Conservation (phyloP, 306 rosid species). For the Trifolium dubium region DNA sequence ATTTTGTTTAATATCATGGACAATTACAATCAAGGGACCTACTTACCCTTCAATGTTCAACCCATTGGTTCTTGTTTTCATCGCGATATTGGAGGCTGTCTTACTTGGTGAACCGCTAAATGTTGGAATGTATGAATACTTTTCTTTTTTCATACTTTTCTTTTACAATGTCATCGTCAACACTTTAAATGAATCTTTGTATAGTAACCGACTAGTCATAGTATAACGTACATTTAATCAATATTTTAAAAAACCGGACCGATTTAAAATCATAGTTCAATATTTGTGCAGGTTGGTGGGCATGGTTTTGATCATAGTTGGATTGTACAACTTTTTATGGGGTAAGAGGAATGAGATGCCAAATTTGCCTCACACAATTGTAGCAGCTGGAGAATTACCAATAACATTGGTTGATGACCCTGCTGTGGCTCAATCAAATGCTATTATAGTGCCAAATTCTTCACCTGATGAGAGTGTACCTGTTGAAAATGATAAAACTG, state of each 20-base stretch:
- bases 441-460: constrained; percentile 42
- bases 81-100: constrained; percentile 60
- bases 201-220: no score
- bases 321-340: constrained; percentile 68
- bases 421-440: constrained; percentile 25
- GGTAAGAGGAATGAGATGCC: constrained; percentile 54
- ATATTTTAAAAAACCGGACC: no score
- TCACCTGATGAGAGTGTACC: constrained; percentile 13
- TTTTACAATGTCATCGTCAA: no score
- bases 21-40: constrained; percentile 60
- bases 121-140: constrained; percentile 60
- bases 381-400: constrained; percentile 27
- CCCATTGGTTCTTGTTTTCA: constrained; percentile 65
- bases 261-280: no score
- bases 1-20: constrained; percentile 66
- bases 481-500: constrained; percentile 3
- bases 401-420: constrained; percentile 24
- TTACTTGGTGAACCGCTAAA: constrained; percentile 56
- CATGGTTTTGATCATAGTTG: constrained; percentile 56
- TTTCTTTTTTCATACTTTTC: not conserved
- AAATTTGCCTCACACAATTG: constrained; percentile 5
- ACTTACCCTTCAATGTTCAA: constrained; percentile 77
- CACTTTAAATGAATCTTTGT: no score
- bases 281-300: constrained; percentile 62
- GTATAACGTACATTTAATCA: no score